phyloP scores from a whole-genome alignment of 1,284 basidiomycete genomes.

The Vanrija pseudolonga region DNA sequence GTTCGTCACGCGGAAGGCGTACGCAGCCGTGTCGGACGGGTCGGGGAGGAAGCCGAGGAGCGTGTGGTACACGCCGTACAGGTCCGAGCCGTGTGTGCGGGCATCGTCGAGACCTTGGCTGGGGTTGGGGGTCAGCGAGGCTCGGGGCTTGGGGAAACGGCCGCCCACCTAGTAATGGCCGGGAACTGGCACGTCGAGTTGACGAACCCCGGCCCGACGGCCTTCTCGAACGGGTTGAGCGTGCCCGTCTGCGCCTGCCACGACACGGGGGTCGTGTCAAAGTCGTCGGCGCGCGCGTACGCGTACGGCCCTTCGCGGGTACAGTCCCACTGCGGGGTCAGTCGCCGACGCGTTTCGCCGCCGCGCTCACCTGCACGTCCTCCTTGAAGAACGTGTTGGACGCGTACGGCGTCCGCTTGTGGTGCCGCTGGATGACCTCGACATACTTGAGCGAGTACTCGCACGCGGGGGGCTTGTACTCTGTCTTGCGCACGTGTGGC shows the following conservation, averaged over 20 bases:
- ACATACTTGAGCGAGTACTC: constrained; percentile 34
- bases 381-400: constrained; percentile 42
- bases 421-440: constrained; percentile 42
- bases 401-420: constrained; percentile 44
- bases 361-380: constrained; percentile 22
- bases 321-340: constrained; percentile 30
- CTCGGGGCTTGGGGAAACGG: not conserved
- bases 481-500: constrained; percentile 29
- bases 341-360: not conserved
- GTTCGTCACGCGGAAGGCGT: constrained; percentile 38
- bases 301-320: constrained; percentile 26
- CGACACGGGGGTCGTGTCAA: constrained; percentile 22
- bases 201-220: constrained; percentile 32
- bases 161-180: constrained; percentile 27
- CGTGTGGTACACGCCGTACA: constrained; percentile 32
- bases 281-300: constrained; percentile 19
- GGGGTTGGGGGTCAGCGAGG: constrained; percentile 1
- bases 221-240: constrained; percentile 31
- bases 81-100: constrained; percentile 29
- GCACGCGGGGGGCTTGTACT: constrained; percentile 21
- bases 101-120: constrained; percentile 35
- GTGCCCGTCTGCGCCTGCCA: constrained; percentile 28
- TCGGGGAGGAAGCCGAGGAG: constrained; percentile 32
- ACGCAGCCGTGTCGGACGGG: constrained; percentile 20
- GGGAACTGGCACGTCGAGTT: constrained; percentile 39